Conservation (phyloP, 2,329 filamentous ascomycete species). For the Alternaria brassicae region DNA sequence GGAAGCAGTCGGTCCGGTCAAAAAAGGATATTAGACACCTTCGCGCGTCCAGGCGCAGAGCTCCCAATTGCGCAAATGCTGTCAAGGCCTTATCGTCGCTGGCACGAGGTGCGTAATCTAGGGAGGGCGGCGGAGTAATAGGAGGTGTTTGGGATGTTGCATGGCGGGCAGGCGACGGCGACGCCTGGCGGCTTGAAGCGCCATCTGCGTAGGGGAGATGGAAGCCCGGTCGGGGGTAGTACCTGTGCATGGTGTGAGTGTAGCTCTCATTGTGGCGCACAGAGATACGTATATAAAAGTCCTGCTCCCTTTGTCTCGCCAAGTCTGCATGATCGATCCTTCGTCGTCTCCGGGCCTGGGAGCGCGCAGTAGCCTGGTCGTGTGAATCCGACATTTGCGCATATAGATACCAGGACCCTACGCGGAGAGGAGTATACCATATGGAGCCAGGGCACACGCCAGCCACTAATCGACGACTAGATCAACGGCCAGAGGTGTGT, state of each 20-base stretch:
- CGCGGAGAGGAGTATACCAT: constrained; percentile 12
- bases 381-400: constrained; percentile 18
- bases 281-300: constrained; percentile 37
- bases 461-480: constrained; percentile 7
- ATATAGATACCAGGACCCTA: constrained; percentile 7
- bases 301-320: constrained; percentile 41
- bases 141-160: constrained; percentile 22
- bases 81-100: constrained; percentile 48
- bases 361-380: constrained; percentile 20
- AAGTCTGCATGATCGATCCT: constrained; percentile 37
- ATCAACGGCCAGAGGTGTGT: background rate
- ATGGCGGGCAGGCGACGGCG: constrained; percentile 23
- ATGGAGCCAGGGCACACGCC: background rate
- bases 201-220: constrained; percentile 33
- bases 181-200: constrained; percentile 26
- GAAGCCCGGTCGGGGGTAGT: constrained; percentile 36
- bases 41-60: constrained; percentile 46
- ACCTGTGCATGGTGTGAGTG: constrained; percentile 13
- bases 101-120: constrained; percentile 17
- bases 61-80: constrained; percentile 49
- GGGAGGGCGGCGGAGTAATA: constrained; percentile 19
- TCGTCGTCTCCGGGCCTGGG: constrained; percentile 22
- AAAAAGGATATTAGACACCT: constrained; percentile 51
- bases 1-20: constrained; percentile 48
- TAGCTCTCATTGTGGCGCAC: background rate